Base-by-base conservation (phyloP, 257 asterid genomes). In the Parsonsia alboflavescens region DNA sequence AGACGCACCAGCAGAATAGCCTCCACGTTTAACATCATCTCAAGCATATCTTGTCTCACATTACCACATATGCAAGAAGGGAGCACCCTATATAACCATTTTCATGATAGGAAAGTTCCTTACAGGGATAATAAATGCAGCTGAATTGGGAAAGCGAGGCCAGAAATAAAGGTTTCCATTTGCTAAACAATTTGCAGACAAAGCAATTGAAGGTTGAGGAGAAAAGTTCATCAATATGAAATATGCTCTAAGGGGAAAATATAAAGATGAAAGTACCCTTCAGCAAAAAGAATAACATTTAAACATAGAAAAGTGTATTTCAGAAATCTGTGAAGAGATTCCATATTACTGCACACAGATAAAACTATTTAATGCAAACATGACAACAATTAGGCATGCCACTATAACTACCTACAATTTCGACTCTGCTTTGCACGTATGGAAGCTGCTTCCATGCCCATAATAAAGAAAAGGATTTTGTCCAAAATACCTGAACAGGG, bases 391-490 rank as follows among this genome's bases (percentile, higher is more conserved):
- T 28, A 8, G 6, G 49, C 75, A 53, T 54, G 16, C 16, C 46
- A 68, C 33, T 53, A 19, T 16, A 48, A 44, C 59, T 68, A 71
- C 78, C 82, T 83, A 87, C 61, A 77, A 15, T 67, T 66, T 24
- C 89, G 82, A 72, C 70, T 77, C 70, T 96, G 85, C 83, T 92
- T 92, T 15, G 88, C 92, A 72, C 77, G 78, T 8, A 36, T 72
- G 1, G 92, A 85, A 80, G 96, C 96, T 63, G 85, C 74, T 84
- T 92, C 96, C 87, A 92, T 71, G 77, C 89, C 97, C 79, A 96
- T 96, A 44, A 89, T 77, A 80, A 92, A 92, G 89, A 92, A 92
- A 45, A 92, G 86, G 75, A 92, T 90, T 64, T 75, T 86, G 82
- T 92, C 96, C 82, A 89, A 42, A 64, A 92, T 80, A 75, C 93